phyloP scores from a whole-genome alignment of 2,329 filamentous ascomycete species.

The Aspergillus aculeatinus region DNA sequence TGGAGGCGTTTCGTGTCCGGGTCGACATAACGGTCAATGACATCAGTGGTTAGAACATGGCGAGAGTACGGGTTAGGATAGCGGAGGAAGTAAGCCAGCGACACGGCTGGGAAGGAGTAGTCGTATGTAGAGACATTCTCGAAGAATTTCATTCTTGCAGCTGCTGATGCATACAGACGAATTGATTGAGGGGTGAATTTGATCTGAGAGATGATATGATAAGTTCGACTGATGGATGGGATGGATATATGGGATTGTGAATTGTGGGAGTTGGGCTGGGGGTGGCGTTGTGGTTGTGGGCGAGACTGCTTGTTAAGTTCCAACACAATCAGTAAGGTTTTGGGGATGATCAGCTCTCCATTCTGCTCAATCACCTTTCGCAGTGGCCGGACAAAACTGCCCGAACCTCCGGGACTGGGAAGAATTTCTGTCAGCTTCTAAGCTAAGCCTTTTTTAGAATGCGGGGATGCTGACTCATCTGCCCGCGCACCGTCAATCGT shows the following conservation, averaged over 20 bases:
- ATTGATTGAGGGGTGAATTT: neutral
- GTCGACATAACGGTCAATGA: constrained; percentile 63
- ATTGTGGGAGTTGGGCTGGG: constrained; percentile 6
- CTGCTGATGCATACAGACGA: constrained; percentile 18
- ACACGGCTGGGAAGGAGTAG: constrained; percentile 65
- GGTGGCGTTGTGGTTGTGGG: constrained; percentile 8
- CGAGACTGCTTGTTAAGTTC: constrained; percentile 9
- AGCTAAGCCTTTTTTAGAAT: constrained; percentile 21
- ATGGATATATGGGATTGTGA: neutral
- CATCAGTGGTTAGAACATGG: constrained; percentile 66
- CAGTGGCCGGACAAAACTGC: constrained; percentile 17
- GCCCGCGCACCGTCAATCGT: neutral
- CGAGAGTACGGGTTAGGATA: constrained; percentile 67
- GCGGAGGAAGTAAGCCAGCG: constrained; percentile 67
- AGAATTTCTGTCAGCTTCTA: constrained; percentile 24
- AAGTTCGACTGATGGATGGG: neutral
- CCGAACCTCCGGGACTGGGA: constrained; percentile 12
- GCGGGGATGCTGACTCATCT: constrained; percentile 16
- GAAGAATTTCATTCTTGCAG: constrained; percentile 52
- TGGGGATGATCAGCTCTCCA: constrained; percentile 3
- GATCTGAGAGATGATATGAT: too few species aligned
- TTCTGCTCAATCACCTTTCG: constrained; percentile 20
- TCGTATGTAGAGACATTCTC: constrained; percentile 60
- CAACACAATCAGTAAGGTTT: neutral
- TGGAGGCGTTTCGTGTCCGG: constrained; percentile 59